Base-by-base conservation (phyloP, 495 filamentous ascomycete species). In the Ascobolus immersus region DNA sequence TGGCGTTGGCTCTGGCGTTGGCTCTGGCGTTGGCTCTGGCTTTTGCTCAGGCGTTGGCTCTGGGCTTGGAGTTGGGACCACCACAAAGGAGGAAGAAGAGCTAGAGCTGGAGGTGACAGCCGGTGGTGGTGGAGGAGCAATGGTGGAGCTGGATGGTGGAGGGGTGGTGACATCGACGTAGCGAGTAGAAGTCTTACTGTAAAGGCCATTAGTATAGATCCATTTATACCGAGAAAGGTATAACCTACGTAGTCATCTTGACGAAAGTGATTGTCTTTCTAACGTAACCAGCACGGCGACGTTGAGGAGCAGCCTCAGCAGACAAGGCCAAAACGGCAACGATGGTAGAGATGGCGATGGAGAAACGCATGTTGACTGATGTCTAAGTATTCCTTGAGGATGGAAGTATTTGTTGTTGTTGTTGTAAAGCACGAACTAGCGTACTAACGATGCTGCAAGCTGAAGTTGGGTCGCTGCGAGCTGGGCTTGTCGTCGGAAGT, bases 321-420 rank as follows among this genome's bases (percentile, higher is more conserved):
- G 28, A 28, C 21, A 37, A 36, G 7, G 35, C 39, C 22, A 44
- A 12, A 12, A 40, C 44, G 20, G 32, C 30, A 27, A 31, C 26
- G 24, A 33, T 36, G 14, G 33, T 34, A 25, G 34, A 32, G 14
- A 27, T 0, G 2, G 25, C 11, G 1, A 27, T 27, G 27, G 37
- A 36, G 41, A 35, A 43, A 40, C 32, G 44, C 44, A 48, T 48
- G 32, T 32, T 38, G 35, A 14, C 15, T 22, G 17, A 22, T 20
- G n/a, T 34, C 11, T 13, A n/a, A 17, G 5, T 13, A 34, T 31
- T 17, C 20, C 11, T 23, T 8, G 9, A 32, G 9, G 15, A 6
- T n/a, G 32, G 8, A 35, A 17, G 33, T 13, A 17, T 15, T 35
- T 27, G 2, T 27, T 27, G 3, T 7, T 27, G 6, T 6, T 27